Evolutionary conservation across 2,329 filamentous ascomycete species (phyloP), one percentile per base, ranked within the genome.

Genomic region (Sporothrix luriei): DNA sequence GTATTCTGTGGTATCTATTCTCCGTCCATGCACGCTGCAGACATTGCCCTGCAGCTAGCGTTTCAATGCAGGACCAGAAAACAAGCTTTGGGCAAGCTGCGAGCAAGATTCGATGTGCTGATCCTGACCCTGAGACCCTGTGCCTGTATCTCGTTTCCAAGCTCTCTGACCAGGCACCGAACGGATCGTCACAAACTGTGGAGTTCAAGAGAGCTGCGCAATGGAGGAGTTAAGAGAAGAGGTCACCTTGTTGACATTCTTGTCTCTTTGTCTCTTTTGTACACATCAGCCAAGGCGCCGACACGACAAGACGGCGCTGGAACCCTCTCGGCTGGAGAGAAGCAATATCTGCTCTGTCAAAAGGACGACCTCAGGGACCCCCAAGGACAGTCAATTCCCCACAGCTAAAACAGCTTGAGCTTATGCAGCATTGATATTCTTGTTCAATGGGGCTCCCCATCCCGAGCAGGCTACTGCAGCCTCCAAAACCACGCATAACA

Each of bases 1-100:
- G 29, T 29, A 38, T 19, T 10, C 19, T 10, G 19, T 40, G 4
- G n/a, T 40, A 40, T 2, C 13, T 24, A 40, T 33, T 21, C n/a
- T 6, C 33, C 21, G 13, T 26, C 57, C 38, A 46, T 38, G 57
- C n/a, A 62, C 38, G 16, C n/a, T 16, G 21, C 33, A 46, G 33
- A 62, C 57, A 46, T 46, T n/a, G 57, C 24, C 38, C 43, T 46
- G 57, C 38, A 46, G 38, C 33, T 62, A 62, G 38, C 61, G 61
- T 64, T 64, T 49, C 61, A 48, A 64, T 33, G 61, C 43, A 62
- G 38, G 57, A 49, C 33, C 61, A 33, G 40, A 49, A 49, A 64
- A 10, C 43, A 64, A 64, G 61, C 61, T 49, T 64, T 46, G 21
- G 9, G 2, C 57, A 46, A 46, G 57, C n/a, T 26, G 1, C 19